phyloP scores from a whole-genome alignment of 345 rosid genomes.

The Gossypium longicalyx region DNA sequence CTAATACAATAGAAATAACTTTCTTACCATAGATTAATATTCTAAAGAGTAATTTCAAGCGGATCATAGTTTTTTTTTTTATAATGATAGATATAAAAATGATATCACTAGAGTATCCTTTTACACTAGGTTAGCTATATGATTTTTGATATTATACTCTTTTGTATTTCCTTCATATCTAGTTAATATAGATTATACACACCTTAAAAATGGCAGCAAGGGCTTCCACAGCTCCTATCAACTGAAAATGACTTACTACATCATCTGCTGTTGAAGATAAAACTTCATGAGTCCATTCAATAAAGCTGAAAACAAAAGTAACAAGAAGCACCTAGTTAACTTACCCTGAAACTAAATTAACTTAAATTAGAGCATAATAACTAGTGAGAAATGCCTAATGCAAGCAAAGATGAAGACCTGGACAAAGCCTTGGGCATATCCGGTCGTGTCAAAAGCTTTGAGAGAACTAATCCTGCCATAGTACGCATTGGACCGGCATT shows the following conservation, averaged over 20 bases:
- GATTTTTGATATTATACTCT: not conserved
- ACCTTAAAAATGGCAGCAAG: slow-evolving; percentile 94
- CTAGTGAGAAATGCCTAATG: not conserved
- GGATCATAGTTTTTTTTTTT: not conserved
- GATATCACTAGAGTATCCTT: not conserved
- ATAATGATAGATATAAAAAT: not conserved
- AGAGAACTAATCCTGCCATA: slow-evolving; percentile 77
- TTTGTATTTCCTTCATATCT: not conserved
- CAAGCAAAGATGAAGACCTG: slow-evolving; percentile 37
- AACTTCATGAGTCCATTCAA: slow-evolving; percentile 81
- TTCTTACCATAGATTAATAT: not conserved
- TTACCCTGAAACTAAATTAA: not conserved
- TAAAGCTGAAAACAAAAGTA: slow-evolving; percentile 50
- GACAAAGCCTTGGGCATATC: slow-evolving; percentile 83
- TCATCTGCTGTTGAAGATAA: slow-evolving; percentile 58
- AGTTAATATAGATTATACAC: not conserved
- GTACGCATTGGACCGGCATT: slow-evolving; percentile 93
- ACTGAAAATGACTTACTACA: slow-evolving; percentile 54
- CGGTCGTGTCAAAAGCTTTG: slow-evolving; percentile 84
- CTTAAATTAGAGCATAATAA: slow-evolving; percentile 8
- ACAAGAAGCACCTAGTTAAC: not conserved
- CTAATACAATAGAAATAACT: not conserved
- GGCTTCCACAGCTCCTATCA: slow-evolving; percentile 85
- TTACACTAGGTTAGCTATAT: not conserved
- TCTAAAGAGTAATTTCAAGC: not conserved